phyloP scores from a whole-genome alignment of 495 filamentous ascomycete species.

The Aspergillus sclerotiicarbonarius region DNA sequence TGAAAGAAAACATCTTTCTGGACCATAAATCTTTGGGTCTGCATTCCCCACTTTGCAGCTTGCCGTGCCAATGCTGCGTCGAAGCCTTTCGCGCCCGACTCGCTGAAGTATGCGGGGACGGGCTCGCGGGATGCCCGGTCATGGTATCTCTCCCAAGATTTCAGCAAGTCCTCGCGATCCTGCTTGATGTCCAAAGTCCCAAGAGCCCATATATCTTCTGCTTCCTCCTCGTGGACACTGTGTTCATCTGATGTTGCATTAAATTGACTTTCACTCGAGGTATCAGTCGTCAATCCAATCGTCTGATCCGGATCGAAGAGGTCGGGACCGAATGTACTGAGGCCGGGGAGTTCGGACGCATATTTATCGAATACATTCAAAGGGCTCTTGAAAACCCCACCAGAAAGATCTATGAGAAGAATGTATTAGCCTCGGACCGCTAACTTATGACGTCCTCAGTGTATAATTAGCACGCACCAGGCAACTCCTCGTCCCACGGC shows the following conservation, averaged over 20 bases:
- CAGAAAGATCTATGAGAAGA: constrained; percentile 27
- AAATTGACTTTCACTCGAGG: constrained; percentile 30
- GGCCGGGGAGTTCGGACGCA: constrained; percentile 28
- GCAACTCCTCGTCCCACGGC: constrained; percentile 34
- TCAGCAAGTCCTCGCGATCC: constrained; percentile 39
- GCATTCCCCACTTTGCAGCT: constrained; percentile 4
- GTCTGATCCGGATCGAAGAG: constrained; percentile 15
- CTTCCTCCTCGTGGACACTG: constrained; percentile 20
- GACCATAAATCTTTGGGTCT: constrained; percentile 23
- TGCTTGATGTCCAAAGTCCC: constrained; percentile 18
- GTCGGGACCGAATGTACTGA: constrained; percentile 32
- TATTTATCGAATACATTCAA: constrained; percentile 23
- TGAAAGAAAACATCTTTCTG: constrained; percentile 51
- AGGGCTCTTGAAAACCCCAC: constrained; percentile 25
- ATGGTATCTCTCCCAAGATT: constrained; percentile 73
- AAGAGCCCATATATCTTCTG: constrained; percentile 57
- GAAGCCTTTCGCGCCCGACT: constrained; percentile 69
- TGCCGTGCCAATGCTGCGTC: constrained; percentile 59
- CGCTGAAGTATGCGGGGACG: constrained; percentile 66
- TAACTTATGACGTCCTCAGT: background rate
- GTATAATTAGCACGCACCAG: constrained; percentile 28
- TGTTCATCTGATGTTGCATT: constrained; percentile 8
- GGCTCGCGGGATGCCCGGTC: constrained; percentile 40
- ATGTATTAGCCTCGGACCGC: background rate
- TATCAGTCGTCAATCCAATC: constrained; percentile 27